phyloP scores from a whole-genome alignment of 139 green algal genomes.

The Trebouxia sp. region DNA sequence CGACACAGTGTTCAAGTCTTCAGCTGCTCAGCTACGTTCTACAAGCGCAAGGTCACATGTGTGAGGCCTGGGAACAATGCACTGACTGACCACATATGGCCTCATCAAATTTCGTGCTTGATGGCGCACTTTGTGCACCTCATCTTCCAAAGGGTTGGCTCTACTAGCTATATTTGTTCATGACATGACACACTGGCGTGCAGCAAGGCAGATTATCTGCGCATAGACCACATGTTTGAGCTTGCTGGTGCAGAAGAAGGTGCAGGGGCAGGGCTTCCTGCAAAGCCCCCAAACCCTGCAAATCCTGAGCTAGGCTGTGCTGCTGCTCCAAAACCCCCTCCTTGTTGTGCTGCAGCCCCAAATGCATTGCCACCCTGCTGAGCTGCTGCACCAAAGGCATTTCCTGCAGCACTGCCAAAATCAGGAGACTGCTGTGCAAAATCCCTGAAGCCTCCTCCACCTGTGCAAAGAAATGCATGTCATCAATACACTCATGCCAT shows the following conservation, averaged over 20 bases:
- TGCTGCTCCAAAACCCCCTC: neutral
- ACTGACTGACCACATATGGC: no score
- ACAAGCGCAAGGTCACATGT: no score
- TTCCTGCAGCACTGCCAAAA: neutral
- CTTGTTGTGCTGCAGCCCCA: neutral
- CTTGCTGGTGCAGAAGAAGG: neutral
- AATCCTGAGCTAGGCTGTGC: neutral
- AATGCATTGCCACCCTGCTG: slow-evolving; percentile 9
- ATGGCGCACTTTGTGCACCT: no score
- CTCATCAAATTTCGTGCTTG: no score
- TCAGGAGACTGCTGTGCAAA: neutral
- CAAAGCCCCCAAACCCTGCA: slow-evolving; percentile 5
- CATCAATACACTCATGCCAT: neutral
- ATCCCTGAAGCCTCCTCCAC: neutral
- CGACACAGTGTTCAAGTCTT: no score
- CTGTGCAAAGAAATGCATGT: neutral
- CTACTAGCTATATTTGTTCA: no score
- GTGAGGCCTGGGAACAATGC: no score
- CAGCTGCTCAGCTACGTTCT: no score
- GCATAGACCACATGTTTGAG: slow-evolving; percentile 5
- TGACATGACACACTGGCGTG: no score
- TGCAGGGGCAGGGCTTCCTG: neutral
- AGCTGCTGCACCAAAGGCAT: slow-evolving; percentile 7
- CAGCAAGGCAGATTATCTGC: no score
- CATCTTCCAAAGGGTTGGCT: no score